These are phyloP conservation scores for Candida taoyuanica DNA, from an alignment of 805 yeast genomes.

Conservation along the genomic window DNA sequence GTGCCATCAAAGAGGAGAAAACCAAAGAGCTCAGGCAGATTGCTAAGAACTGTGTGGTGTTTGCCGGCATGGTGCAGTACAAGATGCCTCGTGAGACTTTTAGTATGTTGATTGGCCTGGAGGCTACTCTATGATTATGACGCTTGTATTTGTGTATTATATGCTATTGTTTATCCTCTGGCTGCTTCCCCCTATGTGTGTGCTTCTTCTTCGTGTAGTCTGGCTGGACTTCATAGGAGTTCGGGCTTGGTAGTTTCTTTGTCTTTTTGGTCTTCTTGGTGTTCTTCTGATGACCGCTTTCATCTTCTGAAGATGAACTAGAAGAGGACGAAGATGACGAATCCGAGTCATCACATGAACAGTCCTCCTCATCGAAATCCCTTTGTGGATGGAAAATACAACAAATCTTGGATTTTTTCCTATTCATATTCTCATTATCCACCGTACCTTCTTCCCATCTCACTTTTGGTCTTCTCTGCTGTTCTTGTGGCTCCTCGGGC, in stretches of 20 bases:
- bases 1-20: slow-evolving; percentile 48
- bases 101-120: slow-evolving; percentile 62
- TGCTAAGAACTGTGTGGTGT: slow-evolving; percentile 87
- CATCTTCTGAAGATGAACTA: slow-evolving; percentile 33
- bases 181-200: slow-evolving; percentile 5
- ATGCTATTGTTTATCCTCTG: not conserved
- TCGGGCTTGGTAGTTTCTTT: slow-evolving; percentile 45
- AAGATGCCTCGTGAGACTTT: slow-evolving; percentile 85
- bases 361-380: slow-evolving; percentile 45
- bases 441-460: slow-evolving; percentile 83
- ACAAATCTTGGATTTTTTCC: slow-evolving; percentile 87
- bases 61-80: slow-evolving; percentile 92
- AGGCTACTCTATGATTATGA: slow-evolving; percentile 33
- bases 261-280: slow-evolving; percentile 31
- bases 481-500: slow-evolving; percentile 12
- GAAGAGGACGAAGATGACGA: slow-evolving; percentile 22
- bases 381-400: slow-evolving; percentile 80
- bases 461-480: slow-evolving; percentile 45
- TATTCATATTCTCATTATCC: slow-evolving; percentile 85
- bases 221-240: slow-evolving; percentile 90
- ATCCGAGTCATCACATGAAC: slow-evolving; percentile 31
- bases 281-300: slow-evolving; percentile 26
- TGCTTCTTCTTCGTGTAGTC: slow-evolving; percentile 36
- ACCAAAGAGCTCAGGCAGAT: slow-evolving; percentile 49
- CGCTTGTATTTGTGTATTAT: not conserved